Evolutionary conservation across 129 eudicot genomes (phyloP).

Genomic region (Scalesia atractyloides): DNA sequence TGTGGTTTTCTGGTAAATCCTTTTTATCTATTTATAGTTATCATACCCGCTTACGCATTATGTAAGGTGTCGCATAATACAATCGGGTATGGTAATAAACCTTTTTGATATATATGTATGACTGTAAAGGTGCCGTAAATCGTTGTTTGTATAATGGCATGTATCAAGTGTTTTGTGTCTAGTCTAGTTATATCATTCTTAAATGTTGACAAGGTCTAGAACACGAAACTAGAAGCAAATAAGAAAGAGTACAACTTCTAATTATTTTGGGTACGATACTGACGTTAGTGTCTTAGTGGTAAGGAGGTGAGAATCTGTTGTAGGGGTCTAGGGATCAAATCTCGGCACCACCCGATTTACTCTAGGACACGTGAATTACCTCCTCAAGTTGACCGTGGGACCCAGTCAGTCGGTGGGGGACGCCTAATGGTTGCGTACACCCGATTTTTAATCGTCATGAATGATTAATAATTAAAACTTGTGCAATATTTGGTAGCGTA

Average conservation of each 20-base stretch:
- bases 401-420: too few relatives aligned
- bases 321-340: too few relatives aligned
- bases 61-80: background rate
- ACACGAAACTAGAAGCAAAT: background rate
- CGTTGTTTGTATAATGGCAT: background rate
- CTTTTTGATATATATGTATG: constrained; percentile 5
- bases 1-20: background rate
- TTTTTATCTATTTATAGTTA: constrained; percentile 1
- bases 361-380: too few relatives aligned
- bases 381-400: too few relatives aligned
- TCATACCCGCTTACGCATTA: background rate
- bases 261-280: background rate
- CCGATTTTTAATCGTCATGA: too few relatives aligned
- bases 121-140: constrained; percentile 7
- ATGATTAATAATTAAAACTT: too few relatives aligned
- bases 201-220: background rate
- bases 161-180: background rate
- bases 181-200: background rate
- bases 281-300: too few relatives aligned
- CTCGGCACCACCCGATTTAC: too few relatives aligned
- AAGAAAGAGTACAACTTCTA: background rate
- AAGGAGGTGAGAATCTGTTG: too few relatives aligned
- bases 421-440: too few relatives aligned
- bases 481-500: background rate
- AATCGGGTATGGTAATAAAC: background rate